These are phyloP conservation scores for Piloderma croceum DNA, from an alignment of 768 basidiomycete genomes.

Conservation along the genomic window DNA sequence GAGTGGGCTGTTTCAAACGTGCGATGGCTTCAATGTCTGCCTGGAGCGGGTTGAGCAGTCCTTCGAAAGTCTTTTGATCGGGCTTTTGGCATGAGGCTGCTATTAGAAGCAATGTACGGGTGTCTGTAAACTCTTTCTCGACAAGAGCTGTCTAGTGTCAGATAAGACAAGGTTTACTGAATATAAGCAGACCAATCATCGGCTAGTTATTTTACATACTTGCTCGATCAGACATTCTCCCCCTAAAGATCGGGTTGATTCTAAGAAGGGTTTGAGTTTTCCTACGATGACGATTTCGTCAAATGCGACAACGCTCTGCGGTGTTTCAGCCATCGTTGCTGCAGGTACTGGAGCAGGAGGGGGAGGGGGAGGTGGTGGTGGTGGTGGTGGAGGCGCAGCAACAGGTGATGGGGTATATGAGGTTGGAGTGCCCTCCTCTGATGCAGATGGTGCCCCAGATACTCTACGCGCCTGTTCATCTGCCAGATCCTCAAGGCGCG, in stretches of 20 bases:
- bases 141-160: constrained; percentile 57
- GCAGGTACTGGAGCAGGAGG: constrained; percentile 32
- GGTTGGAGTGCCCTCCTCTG: neutral
- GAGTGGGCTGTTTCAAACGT: constrained; percentile 76
- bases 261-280: constrained; percentile 68
- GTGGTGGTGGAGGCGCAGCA: constrained; percentile 24
- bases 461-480: constrained; percentile 32
- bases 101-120: constrained; percentile 63
- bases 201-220: constrained; percentile 53
- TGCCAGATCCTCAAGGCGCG: constrained; percentile 87
- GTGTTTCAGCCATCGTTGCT: constrained; percentile 32
- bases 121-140: constrained; percentile 57
- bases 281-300: constrained; percentile 68
- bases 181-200: constrained; percentile 5
- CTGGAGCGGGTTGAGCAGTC: constrained; percentile 63
- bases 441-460: constrained; percentile 10
- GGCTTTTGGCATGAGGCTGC: constrained; percentile 80
- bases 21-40: constrained; percentile 68
- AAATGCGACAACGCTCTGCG: constrained; percentile 65
- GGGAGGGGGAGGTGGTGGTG: constrained; percentile 32
- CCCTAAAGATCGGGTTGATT: constrained; percentile 66
- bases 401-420: constrained; percentile 8
- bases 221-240: constrained; percentile 69
- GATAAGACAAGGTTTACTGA: constrained; percentile 2
- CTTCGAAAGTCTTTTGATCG: constrained; percentile 48